Base-by-base conservation (phyloP, 2,329 filamentous ascomycete genomes). In the Sporothrix variecibatus region DNA sequence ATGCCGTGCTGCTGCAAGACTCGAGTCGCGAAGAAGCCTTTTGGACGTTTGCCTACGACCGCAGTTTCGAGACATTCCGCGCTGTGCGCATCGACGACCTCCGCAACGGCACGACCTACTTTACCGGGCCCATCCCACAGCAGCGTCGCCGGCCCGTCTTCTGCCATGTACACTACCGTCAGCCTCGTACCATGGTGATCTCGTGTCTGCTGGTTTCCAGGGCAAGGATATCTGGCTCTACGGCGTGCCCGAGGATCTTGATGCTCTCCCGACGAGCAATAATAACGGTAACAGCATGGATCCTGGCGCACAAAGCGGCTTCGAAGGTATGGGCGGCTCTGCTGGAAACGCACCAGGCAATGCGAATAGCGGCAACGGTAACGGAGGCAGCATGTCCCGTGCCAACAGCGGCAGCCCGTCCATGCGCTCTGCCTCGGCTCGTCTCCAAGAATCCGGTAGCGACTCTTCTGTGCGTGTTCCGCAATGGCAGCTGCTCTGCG, bases 41-140 rank as follows among this genome's bases (percentile, higher is more conserved):
- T 75, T 95, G 92, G 92, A 88, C 93, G 0, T 92, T 95, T 77
- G 91, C 92, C 1, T 95, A 94, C 78, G 93, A 95, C 79, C 86
- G 89, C 76, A 90, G 90, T 75, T 91, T 94, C 74, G 92, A 93
- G 81, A 93, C 91, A 0, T 95, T 95, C 80, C 89, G 92, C 75
- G 91, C 93, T 28, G 92, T 95, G 34, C 88, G 92, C 58, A 89
- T 93, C 71, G 92, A 93, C 78, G 92, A 94, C 77, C 83, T 93
- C 20, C 87, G 91, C 67, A 93, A 93, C 76, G 93, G 93, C 53
- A 93, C 92, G 9, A 93, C 92, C 0, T 94, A 94, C 80, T 95
- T 95, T 79, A 91, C 92, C 3, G 93, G 92, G 0, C 93, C 93
- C 0, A 82, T 87, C 12, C 88, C 90, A 85, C 84, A 43, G 79